phyloP scores from a whole-genome alignment of 192 early-diverging fungal genomes.

The Spinellus fusiger region DNA sequence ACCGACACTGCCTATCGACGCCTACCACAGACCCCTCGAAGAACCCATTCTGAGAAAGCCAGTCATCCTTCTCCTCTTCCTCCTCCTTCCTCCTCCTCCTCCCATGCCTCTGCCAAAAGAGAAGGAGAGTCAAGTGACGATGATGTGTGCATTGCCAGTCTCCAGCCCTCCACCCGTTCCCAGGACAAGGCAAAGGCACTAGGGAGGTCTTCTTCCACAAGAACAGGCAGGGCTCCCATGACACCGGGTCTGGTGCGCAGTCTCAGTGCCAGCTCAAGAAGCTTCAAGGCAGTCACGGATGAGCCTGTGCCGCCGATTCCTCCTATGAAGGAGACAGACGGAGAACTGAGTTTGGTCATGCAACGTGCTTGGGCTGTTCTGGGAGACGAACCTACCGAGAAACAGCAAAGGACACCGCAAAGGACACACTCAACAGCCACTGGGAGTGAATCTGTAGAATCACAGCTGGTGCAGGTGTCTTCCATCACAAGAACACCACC shows the following conservation, averaged over 20 bases:
- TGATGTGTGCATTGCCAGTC: slow-evolving; percentile 8
- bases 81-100: background rate
- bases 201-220: slow-evolving; percentile 1
- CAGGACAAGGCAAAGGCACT: background rate
- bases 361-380: slow-evolving; percentile 21
- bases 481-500: background rate
- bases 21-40: background rate
- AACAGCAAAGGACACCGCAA: background rate
- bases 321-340: slow-evolving; percentile 5
- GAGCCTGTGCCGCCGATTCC: slow-evolving; percentile 3
- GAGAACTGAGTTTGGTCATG: slow-evolving; percentile 13
- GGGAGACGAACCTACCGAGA: background rate
- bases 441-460: background rate
- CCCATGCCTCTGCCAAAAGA: background rate
- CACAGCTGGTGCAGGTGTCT: background rate
- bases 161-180: background rate
- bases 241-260: slow-evolving; percentile 2
- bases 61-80: background rate
- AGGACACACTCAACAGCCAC: background rate
- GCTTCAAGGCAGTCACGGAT: background rate
- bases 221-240: background rate
- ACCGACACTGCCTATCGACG: background rate
- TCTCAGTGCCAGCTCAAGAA: background rate
- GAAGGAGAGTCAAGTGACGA: slow-evolving; percentile 5
- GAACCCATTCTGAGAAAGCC: background rate